These are phyloP conservation scores for Fragilariopsis cylindrus DNA, from an alignment of 108 stramenopile genomes.

Conservation along the genomic window DNA sequence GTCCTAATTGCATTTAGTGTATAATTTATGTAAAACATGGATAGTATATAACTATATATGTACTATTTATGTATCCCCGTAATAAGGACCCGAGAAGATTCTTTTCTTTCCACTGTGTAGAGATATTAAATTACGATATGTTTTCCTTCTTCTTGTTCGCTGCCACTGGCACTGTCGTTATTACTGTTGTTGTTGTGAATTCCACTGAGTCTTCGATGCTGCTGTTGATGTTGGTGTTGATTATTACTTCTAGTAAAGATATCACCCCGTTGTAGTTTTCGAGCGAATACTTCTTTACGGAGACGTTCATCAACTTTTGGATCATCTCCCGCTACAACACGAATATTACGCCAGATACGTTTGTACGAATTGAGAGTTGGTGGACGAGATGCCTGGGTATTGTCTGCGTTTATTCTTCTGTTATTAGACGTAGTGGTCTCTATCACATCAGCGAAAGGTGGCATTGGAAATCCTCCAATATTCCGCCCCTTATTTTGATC, in stretches of 20 bases:
- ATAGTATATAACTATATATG: too few relatives aligned
- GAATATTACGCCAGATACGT: slow-evolving; percentile 5
- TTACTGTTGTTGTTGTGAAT: background rate
- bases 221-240: background rate
- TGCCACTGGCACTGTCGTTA: too few relatives aligned
- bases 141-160: background rate
- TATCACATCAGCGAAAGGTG: background rate
- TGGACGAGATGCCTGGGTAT: background rate
- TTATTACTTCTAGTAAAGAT: background rate
- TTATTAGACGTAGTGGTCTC: background rate
- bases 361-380: slow-evolving; percentile 5
- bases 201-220: background rate
- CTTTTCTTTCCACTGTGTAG: background rate
- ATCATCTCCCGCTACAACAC: slow-evolving; percentile 15
- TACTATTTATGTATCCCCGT: too few relatives aligned
- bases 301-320: slow-evolving; percentile 6
- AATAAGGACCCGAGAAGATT: too few relatives aligned
- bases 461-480: slow-evolving; percentile 16
- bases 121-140: background rate
- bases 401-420: background rate
- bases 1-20: too few relatives aligned
- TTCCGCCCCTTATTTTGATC: background rate
- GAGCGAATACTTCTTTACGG: slow-evolving; percentile 9
- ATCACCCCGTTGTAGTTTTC: slow-evolving; percentile 5
- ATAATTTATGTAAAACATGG: too few relatives aligned